Evolutionary conservation across 192 early-diverging fungal genomes (phyloP).

Genomic region (Phycomyces blakesleeanus): DNA sequence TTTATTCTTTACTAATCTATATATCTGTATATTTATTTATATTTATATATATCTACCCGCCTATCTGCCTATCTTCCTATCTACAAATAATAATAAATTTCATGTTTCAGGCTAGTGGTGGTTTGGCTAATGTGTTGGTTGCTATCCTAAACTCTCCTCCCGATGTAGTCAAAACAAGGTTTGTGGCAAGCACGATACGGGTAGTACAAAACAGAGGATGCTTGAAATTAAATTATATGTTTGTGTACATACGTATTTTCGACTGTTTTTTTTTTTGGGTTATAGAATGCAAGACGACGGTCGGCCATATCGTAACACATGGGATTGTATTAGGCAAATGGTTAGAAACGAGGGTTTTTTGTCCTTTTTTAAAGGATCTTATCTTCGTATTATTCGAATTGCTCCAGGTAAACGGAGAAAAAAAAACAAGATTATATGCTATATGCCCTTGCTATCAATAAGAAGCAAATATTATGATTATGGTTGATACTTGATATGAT

Average conservation of each 20-base stretch:
- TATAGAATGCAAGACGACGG: conserved; percentile 42
- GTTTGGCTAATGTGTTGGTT: conserved; percentile 38
- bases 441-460: conserved; percentile 5
- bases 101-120: conserved; percentile 28
- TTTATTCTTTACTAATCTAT: too few relatives aligned
- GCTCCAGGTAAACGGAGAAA: conserved; percentile 29
- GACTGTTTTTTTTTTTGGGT: too few relatives aligned
- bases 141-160: conserved; percentile 40
- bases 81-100: background rate
- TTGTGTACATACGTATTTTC: too few relatives aligned
- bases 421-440: background rate
- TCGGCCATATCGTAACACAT: conserved; percentile 24
- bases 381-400: conserved; percentile 36
- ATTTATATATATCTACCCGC: background rate
- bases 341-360: conserved; percentile 33
- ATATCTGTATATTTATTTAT: too few relatives aligned
- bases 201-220: too few relatives aligned
- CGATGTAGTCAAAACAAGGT: conserved; percentile 43
- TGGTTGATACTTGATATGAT: too few relatives aligned
- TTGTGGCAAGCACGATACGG: too few relatives aligned
- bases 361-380: conserved; percentile 40
- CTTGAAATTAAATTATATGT: background rate
- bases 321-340: conserved; percentile 34
- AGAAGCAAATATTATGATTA: too few relatives aligned
- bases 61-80: background rate